These are phyloP conservation scores for Moelleriella libera DNA, from an alignment of 2,329 filamentous ascomycete species.

Conservation along the genomic window DNA sequence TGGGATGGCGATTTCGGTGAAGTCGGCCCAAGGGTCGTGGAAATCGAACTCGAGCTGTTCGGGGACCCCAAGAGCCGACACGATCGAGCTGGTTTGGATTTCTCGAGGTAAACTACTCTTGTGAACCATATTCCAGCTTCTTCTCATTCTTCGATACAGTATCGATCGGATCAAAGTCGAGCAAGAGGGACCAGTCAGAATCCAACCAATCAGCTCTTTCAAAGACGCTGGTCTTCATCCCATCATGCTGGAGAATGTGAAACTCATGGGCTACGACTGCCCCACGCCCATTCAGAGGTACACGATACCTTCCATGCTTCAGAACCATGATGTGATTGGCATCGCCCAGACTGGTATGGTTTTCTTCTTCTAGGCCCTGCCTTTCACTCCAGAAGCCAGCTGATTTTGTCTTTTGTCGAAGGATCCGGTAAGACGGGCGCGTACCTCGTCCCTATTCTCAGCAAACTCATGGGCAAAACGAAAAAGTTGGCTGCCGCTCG, in stretches of 20 bases:
- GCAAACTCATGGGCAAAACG: constrained; percentile 88
- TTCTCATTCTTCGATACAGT: constrained; percentile 17
- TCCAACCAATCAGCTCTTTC: constrained; percentile 44
- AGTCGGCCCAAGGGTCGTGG: constrained; percentile 55
- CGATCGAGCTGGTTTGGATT: constrained; percentile 42
- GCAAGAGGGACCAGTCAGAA: constrained; percentile 41
- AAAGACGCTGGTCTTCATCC: constrained; percentile 74
- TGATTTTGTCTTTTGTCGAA: constrained; percentile 19
- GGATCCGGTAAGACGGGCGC: constrained; percentile 95
- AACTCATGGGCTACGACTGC: constrained; percentile 51
- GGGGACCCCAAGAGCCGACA: constrained; percentile 36
- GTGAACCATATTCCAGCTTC: not conserved
- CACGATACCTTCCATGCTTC: constrained; percentile 64
- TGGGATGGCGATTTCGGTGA: constrained; percentile 82
- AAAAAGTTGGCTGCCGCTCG: constrained; percentile 73
- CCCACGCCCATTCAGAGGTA: constrained; percentile 86
- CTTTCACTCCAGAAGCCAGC: not conserved
- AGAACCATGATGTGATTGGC: constrained; percentile 70
- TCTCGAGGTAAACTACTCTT: constrained; percentile 38
- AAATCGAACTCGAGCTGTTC: constrained; percentile 68
- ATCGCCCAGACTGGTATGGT: constrained; percentile 79
- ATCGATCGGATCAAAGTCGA: constrained; percentile 38
- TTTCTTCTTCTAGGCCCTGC: constrained; percentile 4
- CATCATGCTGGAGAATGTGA: constrained; percentile 63
- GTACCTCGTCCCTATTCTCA: constrained; percentile 78